Conservation (phyloP, 2,329 filamentous ascomycete species). For the Paraphaeosphaeria minitans region DNA sequence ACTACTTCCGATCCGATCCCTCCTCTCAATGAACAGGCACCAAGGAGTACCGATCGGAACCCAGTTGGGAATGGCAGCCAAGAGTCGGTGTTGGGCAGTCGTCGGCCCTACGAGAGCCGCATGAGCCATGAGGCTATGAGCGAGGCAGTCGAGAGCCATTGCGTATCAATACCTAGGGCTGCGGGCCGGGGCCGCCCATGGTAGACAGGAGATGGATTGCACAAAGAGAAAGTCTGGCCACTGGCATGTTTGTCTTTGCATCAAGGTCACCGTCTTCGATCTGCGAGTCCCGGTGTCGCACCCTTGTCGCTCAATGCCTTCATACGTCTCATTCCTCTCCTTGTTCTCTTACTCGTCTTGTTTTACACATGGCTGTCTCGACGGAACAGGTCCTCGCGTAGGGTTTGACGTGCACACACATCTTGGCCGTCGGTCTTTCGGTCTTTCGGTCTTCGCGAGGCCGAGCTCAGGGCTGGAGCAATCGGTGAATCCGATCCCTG, state of each 20-base stretch:
- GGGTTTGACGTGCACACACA: neutral
- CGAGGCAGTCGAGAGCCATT: too few relatives aligned
- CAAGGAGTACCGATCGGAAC: neutral
- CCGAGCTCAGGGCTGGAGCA: conserved; percentile 1
- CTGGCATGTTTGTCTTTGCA: too few relatives aligned
- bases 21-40: neutral
- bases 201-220: too few relatives aligned
- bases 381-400: neutral
- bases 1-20: neutral
- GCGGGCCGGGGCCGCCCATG: neutral
- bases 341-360: neutral
- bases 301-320: too few relatives aligned
- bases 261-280: too few relatives aligned
- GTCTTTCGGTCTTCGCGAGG: neutral
- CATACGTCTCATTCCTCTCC: neutral
- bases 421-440: conserved; percentile 1
- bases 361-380: neutral
- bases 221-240: too few relatives aligned
- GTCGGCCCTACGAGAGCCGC: neutral
- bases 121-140: too few relatives aligned
- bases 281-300: too few relatives aligned
- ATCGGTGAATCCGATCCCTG: neutral
- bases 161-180: too few relatives aligned
- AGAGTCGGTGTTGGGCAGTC: neutral
- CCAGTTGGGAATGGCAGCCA: neutral